Evolutionary conservation across 139 green algal genomes (phyloP), one percentile per base, ranked within the genome.

Genomic region (Haematococcus lacustris): DNA sequence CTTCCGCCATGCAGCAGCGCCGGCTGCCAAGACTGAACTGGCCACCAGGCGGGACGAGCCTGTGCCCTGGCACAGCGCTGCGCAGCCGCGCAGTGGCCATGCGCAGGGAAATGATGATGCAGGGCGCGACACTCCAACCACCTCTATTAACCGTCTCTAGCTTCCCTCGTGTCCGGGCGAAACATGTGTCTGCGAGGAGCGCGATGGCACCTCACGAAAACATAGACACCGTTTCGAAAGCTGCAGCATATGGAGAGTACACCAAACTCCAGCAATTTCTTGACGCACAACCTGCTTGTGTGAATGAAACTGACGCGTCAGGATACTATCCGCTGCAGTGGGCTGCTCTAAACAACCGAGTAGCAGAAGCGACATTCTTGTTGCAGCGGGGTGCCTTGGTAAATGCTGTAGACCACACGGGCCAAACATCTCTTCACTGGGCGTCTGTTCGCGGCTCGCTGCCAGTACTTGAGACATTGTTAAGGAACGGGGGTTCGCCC

Each of bases 271-370:
- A 76, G 32, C 33, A 70, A 2, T 88, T 91, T 51, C 50, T 90
- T 1, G 81, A 87, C 32, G 51, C 75, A 2, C 81, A 90, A 37
- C 78, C 86, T 1, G 43, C 43, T 1, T 81, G 72, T 47, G 75
- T 91, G 28, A 83, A 86, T 64, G 70, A 66, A 30, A 78, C 86
- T 3, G 89, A 96, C 51, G 87, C 89, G 39, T 78, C 88, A 67
- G 90, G 87, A 1, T 91, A 86, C 38, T 73, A 69, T 25, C 73
- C 80, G 35, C 67, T 83, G 1, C 80, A 98, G 69, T 98, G 94
- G 94, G 94, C 92, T 1, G 90, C 93, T 3, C 80, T 98, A 25
- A 98, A 98, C 88, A 97, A 97, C 71, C 83, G 89, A 5, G 83
- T 93, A 5, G 81, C 78, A 0, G 81, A 91, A 17, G 76, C 86